phyloP scores from a whole-genome alignment of 148 eudicot species.

The Vaccinium darrowii region DNA sequence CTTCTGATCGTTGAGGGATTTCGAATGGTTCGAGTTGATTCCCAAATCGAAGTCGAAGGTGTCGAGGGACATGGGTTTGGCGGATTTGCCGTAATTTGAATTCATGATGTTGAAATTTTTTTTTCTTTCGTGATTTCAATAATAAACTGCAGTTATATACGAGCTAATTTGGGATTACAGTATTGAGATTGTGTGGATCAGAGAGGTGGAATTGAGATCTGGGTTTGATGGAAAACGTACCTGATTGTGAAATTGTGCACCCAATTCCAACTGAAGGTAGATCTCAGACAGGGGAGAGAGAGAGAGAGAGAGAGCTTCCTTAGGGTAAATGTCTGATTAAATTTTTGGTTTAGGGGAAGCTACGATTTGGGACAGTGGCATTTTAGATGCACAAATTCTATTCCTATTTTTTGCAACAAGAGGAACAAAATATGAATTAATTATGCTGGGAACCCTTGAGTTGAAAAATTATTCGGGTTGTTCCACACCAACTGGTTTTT shows the following conservation, averaged over 20 bases:
- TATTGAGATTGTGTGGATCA: not conserved
- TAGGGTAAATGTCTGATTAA: not conserved
- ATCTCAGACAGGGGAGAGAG: not conserved
- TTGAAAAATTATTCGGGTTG: not conserved
- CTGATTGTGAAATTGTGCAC: not conserved
- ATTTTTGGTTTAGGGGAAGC: not conserved
- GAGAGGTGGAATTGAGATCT: not conserved
- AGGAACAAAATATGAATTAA: not conserved
- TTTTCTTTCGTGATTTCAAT: no score
- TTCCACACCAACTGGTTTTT: no score
- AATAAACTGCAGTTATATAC: not conserved
- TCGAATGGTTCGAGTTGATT: constrained; percentile 46
- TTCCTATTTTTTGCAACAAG: no score
- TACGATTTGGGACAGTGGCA: not conserved
- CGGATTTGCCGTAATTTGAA: constrained; percentile 9
- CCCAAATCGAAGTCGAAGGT: constrained; percentile 35
- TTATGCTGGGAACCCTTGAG: not conserved
- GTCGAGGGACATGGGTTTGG: constrained; percentile 11
- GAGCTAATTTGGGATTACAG: not conserved
- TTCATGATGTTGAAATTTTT: not conserved
- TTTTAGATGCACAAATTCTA: not conserved
- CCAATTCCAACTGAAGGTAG: not conserved
- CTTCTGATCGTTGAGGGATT: constrained; percentile 63
- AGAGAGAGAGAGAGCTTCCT: constrained; percentile 1
- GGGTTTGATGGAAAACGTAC: constrained; percentile 2